A percentile compares a stretch with the other conserved stretches of the same genome.
These are phyloP conservation scores for Fraxinus angustifolia DNA, from an alignment of 305 asterid species.

Conservation along the genomic window DNA sequence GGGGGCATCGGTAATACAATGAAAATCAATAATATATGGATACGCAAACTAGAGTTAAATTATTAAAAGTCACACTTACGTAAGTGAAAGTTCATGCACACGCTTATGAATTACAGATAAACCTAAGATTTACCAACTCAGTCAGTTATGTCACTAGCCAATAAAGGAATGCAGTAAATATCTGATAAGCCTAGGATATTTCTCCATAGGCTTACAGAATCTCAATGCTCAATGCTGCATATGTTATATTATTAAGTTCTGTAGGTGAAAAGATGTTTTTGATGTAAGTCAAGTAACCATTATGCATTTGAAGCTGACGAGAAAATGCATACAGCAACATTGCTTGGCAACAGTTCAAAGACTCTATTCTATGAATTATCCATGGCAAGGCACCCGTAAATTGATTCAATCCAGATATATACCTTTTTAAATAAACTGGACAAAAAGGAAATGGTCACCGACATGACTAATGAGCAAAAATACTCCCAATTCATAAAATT, in stretches of 20 bases:
- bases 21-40: background rate
- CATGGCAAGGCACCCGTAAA: background rate
- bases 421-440: background rate
- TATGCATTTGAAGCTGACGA: background rate
- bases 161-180: background rate
- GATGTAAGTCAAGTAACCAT: background rate
- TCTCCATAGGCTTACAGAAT: background rate
- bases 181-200: background rate
- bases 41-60: background rate
- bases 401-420: background rate
- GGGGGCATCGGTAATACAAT: background rate
- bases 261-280: background rate
- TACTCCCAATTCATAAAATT: background rate
- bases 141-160: background rate
- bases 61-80: background rate
- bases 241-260: background rate
- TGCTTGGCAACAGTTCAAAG: background rate
- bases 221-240: background rate
- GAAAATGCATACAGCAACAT: background rate
- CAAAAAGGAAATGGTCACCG: background rate
- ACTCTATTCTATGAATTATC: background rate
- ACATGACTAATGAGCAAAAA: background rate
- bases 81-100: background rate
- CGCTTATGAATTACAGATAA: background rate
- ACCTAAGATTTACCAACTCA: background rate